A percentile compares a stretch with the other conserved stretches of the same genome.
These are phyloP conservation scores for Ensete glaucum DNA, from an alignment of 176 grass and related monocot genomes.

Conservation along the genomic window DNA sequence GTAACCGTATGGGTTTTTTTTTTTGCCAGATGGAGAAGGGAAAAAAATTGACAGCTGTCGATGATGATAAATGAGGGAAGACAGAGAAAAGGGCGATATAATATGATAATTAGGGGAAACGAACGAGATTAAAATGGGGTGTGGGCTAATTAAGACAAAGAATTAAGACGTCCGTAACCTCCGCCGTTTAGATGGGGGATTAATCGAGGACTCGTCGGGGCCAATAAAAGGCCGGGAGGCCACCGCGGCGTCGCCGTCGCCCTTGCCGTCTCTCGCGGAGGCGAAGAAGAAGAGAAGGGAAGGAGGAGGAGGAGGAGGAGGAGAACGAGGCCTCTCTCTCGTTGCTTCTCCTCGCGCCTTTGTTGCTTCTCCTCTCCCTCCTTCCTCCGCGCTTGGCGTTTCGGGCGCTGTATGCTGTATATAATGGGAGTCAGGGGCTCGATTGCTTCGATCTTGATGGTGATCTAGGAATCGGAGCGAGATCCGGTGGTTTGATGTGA, in stretches of 20 bases:
- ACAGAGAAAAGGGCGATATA: background rate
- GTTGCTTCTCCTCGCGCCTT: background rate
- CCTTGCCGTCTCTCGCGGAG: background rate
- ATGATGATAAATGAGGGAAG: background rate
- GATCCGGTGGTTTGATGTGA: background rate
- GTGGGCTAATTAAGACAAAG: no score
- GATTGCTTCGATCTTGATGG: background rate
- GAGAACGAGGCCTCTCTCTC: background rate
- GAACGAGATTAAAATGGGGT: background rate
- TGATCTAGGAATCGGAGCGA: background rate
- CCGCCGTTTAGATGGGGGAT: background rate
- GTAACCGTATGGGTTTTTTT: no score
- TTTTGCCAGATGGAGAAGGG: no score
- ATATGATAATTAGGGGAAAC: background rate
- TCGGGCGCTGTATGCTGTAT: background rate
- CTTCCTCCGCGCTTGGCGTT: background rate
- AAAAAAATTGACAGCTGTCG: no score
- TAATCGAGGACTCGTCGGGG: background rate
- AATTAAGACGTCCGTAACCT: background rate
- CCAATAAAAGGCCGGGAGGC: background rate
- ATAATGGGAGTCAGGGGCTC: background rate
- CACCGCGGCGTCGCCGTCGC: background rate
- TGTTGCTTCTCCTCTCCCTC: background rate
- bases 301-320: background rate
- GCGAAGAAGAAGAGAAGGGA: background rate